Evolutionary conservation across 352 stramenopile species (phyloP), one percentile per base, ranked within the genome.

Genomic region (Pythium brassicae): DNA sequence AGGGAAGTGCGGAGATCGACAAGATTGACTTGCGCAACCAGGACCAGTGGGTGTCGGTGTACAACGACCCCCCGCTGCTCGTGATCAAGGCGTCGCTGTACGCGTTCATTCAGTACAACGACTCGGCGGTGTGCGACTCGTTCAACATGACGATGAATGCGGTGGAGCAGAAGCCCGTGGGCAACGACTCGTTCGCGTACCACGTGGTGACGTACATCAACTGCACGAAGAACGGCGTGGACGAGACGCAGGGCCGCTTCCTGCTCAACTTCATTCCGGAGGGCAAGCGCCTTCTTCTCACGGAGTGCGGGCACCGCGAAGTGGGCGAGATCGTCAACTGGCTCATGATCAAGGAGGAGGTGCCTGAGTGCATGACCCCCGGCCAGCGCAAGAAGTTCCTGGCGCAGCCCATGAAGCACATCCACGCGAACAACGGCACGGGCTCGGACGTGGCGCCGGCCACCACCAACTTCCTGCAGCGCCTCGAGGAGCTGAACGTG

Each of bases 111-210:
- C 71, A 76, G 26, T 94, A 94, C 76, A 92, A 94, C 48, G 68
- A 88, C 73, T 83, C 82, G 50, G 69, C 73, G 25, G 76, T 94
- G 37, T 94, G 84, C 54, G 81, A 90, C 66, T 77, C 76, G 22
- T 90, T 94, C 68, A 92, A 91, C 69, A 91, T 92, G 78, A 91
- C 78, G 4, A 75, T 94, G 59, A 88, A 89, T 60, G 77, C 84
- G 45, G 82, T 91, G 55, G 84, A 94, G 66, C 76, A 90, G 61
- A 89, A 89, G 68, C 61, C 77, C 0, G 77, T 88, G 20, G 79
- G 79, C 53, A 89, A 90, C 39, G 76, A 75, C 14, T 78, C 68
- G 40, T 88, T 75, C 54, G 71, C 75, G 61, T 94, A 91, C 78
- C 82, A 94, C 74, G 82, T 92, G 20, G 82, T 92, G 44, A 74